Base-by-base conservation (phyloP, 2,329 filamentous ascomycete species). In the Polytolypa hystricis region DNA sequence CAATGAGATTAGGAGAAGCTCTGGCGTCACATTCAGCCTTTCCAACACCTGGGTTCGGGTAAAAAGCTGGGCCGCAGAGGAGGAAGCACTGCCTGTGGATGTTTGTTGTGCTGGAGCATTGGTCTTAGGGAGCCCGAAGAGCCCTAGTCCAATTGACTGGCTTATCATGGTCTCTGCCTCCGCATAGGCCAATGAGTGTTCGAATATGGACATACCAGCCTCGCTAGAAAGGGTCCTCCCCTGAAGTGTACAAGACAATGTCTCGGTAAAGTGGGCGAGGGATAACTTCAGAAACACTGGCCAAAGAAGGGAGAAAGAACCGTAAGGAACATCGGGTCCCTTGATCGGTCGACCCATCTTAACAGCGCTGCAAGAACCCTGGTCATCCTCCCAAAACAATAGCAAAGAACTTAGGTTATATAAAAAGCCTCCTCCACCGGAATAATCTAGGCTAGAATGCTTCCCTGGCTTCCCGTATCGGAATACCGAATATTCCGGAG, bases 191-290 rank as follows among this genome's bases (percentile, higher is more conserved):
- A 98, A 69, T 0, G 87, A 95, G 53, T 95, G 87, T 56, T 98
- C 91, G 51, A 96, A 94, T 2, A 95, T 73, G 0, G 87, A 94
- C 84, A 96, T 94, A 12, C 86, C 87, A 1, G 85, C 93, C 61
- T 96, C 91, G 0, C 84, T 81, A 44, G 82, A 75, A 0, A 84
- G 74, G 2, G 77, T 73, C 2, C 82, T 77, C 20, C 89, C 89
- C 56, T 94, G 85, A 5, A 96, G 71, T 7, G 89, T 84, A 56
- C 85, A 93, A 3, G 81, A 81, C 7, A 96, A 64, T 0, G 84
- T 91, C 59, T 96, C 91, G 14, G 94, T 65, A 48, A 96, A 89
- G 54, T 94, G 84, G 47, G 85, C 87, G 2, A 79, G 60, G 44
- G 73, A 77, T 6, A 81, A 52, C 3, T 60, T 52, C 35, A 67